These are phyloP conservation scores for Leucocoprinus sp. DNA, from an alignment of 768 basidiomycete genomes.

Conservation along the genomic window DNA sequence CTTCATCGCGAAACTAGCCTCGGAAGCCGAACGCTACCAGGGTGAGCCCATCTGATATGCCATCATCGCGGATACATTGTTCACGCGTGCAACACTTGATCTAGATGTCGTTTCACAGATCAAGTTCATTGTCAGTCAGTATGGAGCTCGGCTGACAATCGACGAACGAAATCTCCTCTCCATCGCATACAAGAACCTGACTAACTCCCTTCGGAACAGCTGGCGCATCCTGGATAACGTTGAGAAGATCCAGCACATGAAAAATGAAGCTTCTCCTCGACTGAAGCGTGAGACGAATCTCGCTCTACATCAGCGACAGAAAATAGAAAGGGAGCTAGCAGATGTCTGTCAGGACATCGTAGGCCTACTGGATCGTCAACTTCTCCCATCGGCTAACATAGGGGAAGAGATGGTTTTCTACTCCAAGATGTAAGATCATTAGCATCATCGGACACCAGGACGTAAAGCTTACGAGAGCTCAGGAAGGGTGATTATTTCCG, in stretches of 20 bases:
- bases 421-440: constrained; percentile 64
- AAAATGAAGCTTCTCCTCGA: constrained; percentile 29
- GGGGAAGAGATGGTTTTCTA: constrained; percentile 88
- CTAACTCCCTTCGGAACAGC: constrained; percentile 72
- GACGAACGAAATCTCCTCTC: constrained; percentile 88
- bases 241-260: constrained; percentile 55
- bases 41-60: constrained; percentile 35
- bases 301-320: constrained; percentile 64
- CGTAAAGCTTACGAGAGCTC: background rate
- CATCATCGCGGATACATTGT: too few relatives aligned
- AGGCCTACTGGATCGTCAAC: constrained; percentile 48
- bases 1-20: constrained; percentile 73
- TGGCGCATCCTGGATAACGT: constrained; percentile 78
- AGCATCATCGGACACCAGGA: background rate
- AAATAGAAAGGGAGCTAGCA: constrained; percentile 70
- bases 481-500: constrained; percentile 78
- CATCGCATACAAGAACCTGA: constrained; percentile 87
- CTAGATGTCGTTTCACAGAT: constrained; percentile 73
- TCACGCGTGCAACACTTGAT: background rate
- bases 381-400: constrained; percentile 42
- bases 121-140: constrained; percentile 62
- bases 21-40: constrained; percentile 85
- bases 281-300: constrained; percentile 47
- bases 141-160: constrained; percentile 61
- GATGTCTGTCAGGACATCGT: constrained; percentile 77